Conservation (phyloP, 2,329 filamentous ascomycete species). For the Pseudogymnoascus destructans region DNA sequence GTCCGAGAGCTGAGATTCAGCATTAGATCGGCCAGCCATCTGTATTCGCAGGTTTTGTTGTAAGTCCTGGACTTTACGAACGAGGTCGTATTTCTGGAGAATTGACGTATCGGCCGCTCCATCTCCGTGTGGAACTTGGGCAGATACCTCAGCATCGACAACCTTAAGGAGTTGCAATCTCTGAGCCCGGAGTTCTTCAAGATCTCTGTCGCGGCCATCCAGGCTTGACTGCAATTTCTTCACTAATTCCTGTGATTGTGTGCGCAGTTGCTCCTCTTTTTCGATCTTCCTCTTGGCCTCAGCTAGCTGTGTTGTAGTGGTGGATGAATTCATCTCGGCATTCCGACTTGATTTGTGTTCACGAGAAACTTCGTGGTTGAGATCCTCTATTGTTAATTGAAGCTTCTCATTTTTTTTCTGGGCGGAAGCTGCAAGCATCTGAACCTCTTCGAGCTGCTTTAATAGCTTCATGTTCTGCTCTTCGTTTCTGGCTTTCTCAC, state of each 20-base stretch:
- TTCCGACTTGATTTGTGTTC: slow-evolving; percentile 83
- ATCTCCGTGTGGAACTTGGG: slow-evolving; percentile 39
- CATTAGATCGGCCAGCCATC: slow-evolving; percentile 64
- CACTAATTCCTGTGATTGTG: slow-evolving; percentile 74
- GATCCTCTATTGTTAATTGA: slow-evolving; percentile 73
- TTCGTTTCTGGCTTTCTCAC: slow-evolving; percentile 71
- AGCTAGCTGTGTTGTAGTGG: slow-evolving; percentile 66
- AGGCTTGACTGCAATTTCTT: slow-evolving; percentile 68
- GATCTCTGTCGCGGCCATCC: slow-evolving; percentile 67
- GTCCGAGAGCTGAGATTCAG: slow-evolving; percentile 70
- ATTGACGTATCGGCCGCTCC: slow-evolving; percentile 35
- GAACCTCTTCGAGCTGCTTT: slow-evolving; percentile 74
- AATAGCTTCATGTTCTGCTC: slow-evolving; percentile 70
- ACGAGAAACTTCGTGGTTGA: slow-evolving; percentile 80
- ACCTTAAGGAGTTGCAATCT: slow-evolving; percentile 73
- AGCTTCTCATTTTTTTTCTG: slow-evolving; percentile 95
- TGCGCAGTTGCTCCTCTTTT: slow-evolving; percentile 73
- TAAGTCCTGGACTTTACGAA: slow-evolving; percentile 74
- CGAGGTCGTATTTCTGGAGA: slow-evolving; percentile 68
- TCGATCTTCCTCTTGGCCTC: slow-evolving; percentile 84
- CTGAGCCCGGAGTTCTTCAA: slow-evolving; percentile 67
- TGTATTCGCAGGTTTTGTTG: slow-evolving; percentile 79
- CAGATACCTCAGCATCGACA: slow-evolving; percentile 57
- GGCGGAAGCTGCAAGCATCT: slow-evolving; percentile 66
- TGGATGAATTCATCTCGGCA: slow-evolving; percentile 78